Conservation (phyloP, 495 filamentous ascomycete genomes). For the Xylaria longipes region DNA sequence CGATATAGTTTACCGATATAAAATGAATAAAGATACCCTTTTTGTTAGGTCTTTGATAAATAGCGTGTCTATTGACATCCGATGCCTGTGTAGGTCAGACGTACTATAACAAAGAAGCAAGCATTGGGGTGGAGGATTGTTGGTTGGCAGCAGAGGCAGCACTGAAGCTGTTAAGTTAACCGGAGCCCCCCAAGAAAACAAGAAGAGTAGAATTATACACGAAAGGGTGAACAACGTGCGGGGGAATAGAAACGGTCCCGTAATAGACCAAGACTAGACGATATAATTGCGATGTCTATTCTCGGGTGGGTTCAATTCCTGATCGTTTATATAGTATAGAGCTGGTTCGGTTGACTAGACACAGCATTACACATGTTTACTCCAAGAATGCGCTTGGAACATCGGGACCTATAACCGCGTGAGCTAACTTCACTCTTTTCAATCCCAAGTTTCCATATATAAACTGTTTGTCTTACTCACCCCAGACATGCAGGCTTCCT, state of each 20-base stretch:
- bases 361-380: not conserved
- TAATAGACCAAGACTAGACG: not conserved
- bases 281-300: not conserved
- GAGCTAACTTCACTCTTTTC: constrained; percentile 2
- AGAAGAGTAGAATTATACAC: not conserved
- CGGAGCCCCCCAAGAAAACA: too few species aligned
- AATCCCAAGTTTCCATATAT: not conserved
- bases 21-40: constrained; percentile 9
- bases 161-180: not conserved
- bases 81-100: not conserved
- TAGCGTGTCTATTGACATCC: not conserved
- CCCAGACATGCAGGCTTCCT: constrained; percentile 59
- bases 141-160: not conserved
- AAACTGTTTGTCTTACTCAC: constrained; percentile 36
- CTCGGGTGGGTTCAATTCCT: not conserved
- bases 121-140: not conserved
- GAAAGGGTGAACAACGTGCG: not conserved
- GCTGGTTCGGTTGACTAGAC: not conserved
- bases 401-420: constrained; percentile 31
- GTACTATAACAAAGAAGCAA: not conserved
- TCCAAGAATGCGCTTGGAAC: constrained; percentile 35
- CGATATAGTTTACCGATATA: not conserved
- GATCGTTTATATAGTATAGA: not conserved
- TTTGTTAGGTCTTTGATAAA: not conserved
- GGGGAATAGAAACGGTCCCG: not conserved